These are phyloP conservation scores for Vigna unguiculata DNA, from an alignment of 306 rosid species.

Conservation along the genomic window DNA sequence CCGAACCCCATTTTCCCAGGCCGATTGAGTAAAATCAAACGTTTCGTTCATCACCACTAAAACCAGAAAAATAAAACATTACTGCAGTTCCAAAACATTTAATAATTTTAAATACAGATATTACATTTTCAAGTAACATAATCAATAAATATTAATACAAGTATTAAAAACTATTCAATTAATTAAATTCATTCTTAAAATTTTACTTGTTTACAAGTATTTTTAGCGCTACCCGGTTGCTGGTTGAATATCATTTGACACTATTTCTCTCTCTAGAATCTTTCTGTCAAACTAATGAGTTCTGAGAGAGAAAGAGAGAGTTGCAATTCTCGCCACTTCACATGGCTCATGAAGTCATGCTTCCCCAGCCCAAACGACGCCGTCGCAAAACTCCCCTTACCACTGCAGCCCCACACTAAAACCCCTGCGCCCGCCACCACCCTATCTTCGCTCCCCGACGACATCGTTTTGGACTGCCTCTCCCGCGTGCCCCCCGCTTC, in stretches of 20 bases:
- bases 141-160: no score
- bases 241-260: background rate
- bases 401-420: background rate
- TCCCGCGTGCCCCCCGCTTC: constrained; percentile 58
- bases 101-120: no score
- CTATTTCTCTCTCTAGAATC: background rate
- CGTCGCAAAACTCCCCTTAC: background rate
- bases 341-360: constrained; percentile 81
- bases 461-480: constrained; percentile 68
- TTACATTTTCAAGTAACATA: no score
- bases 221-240: background rate
- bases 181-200: no score
- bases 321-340: constrained; percentile 78
- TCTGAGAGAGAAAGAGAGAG: constrained; percentile 57
- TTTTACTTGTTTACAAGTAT: no score
- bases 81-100: no score
- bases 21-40: no score
- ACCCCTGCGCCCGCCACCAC: constrained; percentile 31
- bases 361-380: constrained; percentile 58
- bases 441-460: constrained; percentile 72
- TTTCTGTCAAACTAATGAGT: constrained; percentile 35
- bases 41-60: no score
- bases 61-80: no score
- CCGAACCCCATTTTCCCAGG: no score
- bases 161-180: no score